Evolutionary conservation across 108 stramenopile species (phyloP), one percentile per base, ranked within the genome.

Genomic region (Cyclotella cryptica): DNA sequence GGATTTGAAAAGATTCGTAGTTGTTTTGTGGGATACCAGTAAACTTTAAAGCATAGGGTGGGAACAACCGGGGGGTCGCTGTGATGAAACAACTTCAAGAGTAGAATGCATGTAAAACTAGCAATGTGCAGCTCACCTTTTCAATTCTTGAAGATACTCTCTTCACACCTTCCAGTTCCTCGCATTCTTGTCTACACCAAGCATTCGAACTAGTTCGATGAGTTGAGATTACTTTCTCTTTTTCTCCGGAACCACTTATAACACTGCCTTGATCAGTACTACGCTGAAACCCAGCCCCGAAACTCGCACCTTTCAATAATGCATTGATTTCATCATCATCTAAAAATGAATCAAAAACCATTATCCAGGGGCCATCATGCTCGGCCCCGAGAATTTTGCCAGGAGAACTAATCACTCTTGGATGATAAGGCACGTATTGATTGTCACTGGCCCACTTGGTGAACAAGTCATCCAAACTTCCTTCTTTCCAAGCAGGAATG

Each of bases 1-100:
- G 69, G 12, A 92, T 80, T 51, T 92, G 91, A 61, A 92, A 87
- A 4, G 74, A 75, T 71, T 92, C 91, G 51, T 83, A 88, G 75
- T 92, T 82, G 21, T 80, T 74, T 28, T 74, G 71, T n/a, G 80
- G 72, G 15, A 84, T 70, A 18, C 83, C 83, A 41, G 83, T 84
- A 17, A 84, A 30, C 74, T 80, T 24, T 19, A 24, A 26, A 26
- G n/a, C 22, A 55, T 3, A 22, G 55, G 22, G 22, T 24, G 11
- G 24, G 3, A 24, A 12, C 22, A 39, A 45, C 8, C n/a, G 5
- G 27, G 3, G 39, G 28, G 24, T 24, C 45, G 46, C 41, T 19
- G 44, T 63, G 30, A 47, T 29, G 40, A 47, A 55, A 49, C 10
- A 24, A 54, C 6, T 6, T 43, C 11, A 61, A 43, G 9, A 18